Evolutionary conservation across 208 protist species (phyloP).

Genomic region (Leishmania aethiopica): DNA sequence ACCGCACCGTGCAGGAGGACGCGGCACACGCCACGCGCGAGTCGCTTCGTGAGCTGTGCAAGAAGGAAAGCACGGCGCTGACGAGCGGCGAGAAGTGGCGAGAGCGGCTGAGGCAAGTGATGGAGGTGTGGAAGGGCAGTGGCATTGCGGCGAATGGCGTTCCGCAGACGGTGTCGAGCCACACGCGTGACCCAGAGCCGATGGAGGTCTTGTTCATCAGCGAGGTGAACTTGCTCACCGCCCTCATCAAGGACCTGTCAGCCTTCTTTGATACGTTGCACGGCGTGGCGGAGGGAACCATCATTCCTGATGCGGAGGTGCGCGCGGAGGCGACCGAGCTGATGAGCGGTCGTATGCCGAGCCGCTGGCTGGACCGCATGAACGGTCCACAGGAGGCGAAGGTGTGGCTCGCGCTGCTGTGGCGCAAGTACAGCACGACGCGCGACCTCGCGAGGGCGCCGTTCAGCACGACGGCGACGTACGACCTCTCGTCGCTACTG

Average conservation of each 20-base stretch:
- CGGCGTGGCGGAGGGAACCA: constrained; percentile 80
- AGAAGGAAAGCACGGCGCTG: constrained; percentile 18
- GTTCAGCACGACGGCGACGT: constrained; percentile 49
- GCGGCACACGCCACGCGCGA: constrained; percentile 51
- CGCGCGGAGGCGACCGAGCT: constrained; percentile 81
- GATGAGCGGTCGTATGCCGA: constrained; percentile 81
- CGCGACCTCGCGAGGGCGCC: constrained; percentile 29
- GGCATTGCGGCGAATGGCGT: constrained; percentile 16
- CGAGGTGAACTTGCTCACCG: constrained; percentile 74
- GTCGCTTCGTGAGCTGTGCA: constrained; percentile 80
- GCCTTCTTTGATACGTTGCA: constrained; percentile 65
- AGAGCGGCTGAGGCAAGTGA: constrained; percentile 74
- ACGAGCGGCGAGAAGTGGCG: constrained; percentile 65
- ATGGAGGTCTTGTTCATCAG: constrained; percentile 93
- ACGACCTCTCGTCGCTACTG: constrained; percentile 90
- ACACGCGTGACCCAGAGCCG: constrained; percentile 51
- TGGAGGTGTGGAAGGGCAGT: constrained; percentile 85
- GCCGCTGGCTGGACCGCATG: constrained; percentile 85
- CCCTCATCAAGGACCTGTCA: constrained; percentile 70
- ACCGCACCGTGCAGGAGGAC: constrained; percentile 89
- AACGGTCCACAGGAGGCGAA: constrained; percentile 81
- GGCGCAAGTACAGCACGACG: constrained; percentile 57
- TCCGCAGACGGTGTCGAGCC: constrained; percentile 20
- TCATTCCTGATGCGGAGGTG: constrained; percentile 70
- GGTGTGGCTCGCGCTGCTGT: constrained; percentile 83